Base-by-base conservation (phyloP, 2,329 filamentous ascomycete genomes). In the Gliomastix tumulicola region DNA sequence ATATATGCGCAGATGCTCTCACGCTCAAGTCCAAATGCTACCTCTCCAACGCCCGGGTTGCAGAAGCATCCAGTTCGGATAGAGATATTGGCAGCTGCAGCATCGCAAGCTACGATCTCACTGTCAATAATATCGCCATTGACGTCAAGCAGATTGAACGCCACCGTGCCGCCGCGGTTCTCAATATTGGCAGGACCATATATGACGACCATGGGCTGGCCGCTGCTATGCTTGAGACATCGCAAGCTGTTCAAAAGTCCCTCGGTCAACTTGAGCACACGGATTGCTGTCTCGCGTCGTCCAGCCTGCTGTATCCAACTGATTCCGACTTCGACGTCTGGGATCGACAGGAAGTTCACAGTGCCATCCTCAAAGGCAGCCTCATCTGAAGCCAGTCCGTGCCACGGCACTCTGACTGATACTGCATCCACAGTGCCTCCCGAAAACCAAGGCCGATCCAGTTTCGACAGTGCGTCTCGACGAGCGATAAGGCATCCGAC, bases 51-150 rank as follows among this genome's bases (percentile, higher is more conserved):
- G 4, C 62, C 62, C 0, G 62, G 62, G 27, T 66, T 65, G 41
- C 62, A 65, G 42, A 65, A 65, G 32, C 62, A 66, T 5, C 62
- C 62, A 3, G 60, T 64, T 10, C 62, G 50, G 8, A 66, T 40
- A 6, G 60, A 63, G 19, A 66, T 64, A 30, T 45, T 46, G 1
- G 46, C 51, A 0, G 43, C 48, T 0, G 59, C 49, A 0, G 60
- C 56, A 41, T 57, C 61, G 3, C 34, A 28, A 0, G 49, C 59
- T 2, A 66, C 55, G 2, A 62, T 35, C 13, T 60, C 49, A 36
- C 62, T 59, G 31, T 65, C 62, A 0, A 65, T 48, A 3, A 60
- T 30, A 3, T 41, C 40, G 7, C 59, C 62, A 0, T 28, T 16
- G 0, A 40, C 32, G 30, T 65, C 60, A 6, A 63, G n/a, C 2